phyloP scores from a whole-genome alignment of 768 basidiomycete genomes.

The Candolleomyces efflorescens region DNA sequence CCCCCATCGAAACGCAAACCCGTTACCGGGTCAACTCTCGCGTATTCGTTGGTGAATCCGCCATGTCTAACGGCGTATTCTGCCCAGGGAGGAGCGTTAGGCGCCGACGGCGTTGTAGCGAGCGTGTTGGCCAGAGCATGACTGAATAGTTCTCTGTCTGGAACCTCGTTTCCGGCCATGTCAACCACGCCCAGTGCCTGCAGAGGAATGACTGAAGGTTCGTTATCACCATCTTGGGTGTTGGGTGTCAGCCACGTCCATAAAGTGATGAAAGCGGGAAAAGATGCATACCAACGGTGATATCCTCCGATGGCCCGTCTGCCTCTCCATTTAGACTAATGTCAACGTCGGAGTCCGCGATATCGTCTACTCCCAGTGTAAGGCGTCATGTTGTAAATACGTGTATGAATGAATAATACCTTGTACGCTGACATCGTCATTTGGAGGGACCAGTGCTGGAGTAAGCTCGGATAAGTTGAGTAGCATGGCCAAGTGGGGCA shows the following conservation, averaged over 20 bases:
- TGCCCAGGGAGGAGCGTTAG: neutral
- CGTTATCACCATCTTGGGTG: neutral
- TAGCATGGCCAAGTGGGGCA: no score
- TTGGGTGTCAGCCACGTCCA: neutral
- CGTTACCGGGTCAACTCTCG: conserved; percentile 7
- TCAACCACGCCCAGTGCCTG: conserved; percentile 21
- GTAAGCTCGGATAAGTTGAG: neutral
- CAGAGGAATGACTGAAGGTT: conserved; percentile 19
- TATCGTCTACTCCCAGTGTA: no score
- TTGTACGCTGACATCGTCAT: no score
- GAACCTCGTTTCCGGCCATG: conserved; percentile 10
- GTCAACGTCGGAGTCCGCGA: no score
- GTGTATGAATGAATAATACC: no score
- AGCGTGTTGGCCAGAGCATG: conserved; percentile 18
- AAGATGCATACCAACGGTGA: no score
- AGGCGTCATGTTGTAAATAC: no score
- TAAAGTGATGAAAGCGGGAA: neutral
- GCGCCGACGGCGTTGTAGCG: neutral
- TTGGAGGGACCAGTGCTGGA: neutral
- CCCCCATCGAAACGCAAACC: conserved; percentile 19
- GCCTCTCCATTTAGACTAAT: no score
- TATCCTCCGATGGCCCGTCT: no score
- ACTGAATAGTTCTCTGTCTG: conserved; percentile 16
- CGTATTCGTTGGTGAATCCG: conserved; percentile 25
- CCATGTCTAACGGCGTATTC: conserved; percentile 14